Evolutionary conservation across 2,329 filamentous ascomycete genomes (phyloP).

Genomic region (Alternaria ventricosa): DNA sequence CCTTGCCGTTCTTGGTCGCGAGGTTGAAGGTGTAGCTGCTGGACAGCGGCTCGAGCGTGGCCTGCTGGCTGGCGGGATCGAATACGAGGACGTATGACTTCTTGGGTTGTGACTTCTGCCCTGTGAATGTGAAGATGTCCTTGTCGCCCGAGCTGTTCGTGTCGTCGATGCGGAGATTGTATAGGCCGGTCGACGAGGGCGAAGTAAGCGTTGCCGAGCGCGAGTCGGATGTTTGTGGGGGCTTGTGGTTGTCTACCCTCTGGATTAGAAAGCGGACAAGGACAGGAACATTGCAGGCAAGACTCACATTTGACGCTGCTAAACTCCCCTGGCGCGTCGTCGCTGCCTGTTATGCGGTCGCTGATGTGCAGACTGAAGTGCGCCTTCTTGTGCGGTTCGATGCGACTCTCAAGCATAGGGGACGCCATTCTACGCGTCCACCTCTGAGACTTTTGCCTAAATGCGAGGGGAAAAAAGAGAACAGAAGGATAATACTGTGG

Average conservation of each 20-base stretch:
- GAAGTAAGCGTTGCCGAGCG: slow-evolving; percentile 38
- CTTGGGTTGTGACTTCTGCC: slow-evolving; percentile 40
- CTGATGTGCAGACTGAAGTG: slow-evolving; percentile 47
- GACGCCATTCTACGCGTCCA: slow-evolving; percentile 40
- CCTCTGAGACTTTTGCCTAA: not conserved
- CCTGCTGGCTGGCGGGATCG: slow-evolving; percentile 74
- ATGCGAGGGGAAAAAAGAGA: not conserved
- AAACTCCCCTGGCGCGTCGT: slow-evolving; percentile 22
- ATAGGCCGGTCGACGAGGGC: slow-evolving; percentile 28
- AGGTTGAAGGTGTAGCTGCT: slow-evolving; percentile 90
- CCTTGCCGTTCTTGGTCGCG: slow-evolving; percentile 69
- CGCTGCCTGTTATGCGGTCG: slow-evolving; percentile 39
- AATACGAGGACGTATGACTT: slow-evolving; percentile 69
- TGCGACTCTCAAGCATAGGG: slow-evolving; percentile 42
- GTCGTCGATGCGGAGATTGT: slow-evolving; percentile 41
- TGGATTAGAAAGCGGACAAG: slow-evolving; percentile 16
- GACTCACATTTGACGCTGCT: slow-evolving; percentile 46
- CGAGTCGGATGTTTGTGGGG: slow-evolving; percentile 39
- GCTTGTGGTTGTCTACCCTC: slow-evolving; percentile 55
- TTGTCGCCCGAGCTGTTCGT: slow-evolving; percentile 28
- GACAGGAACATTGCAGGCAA: not conserved
- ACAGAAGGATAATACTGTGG: not conserved
- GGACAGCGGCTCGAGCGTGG: slow-evolving; percentile 81
- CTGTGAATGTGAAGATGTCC: slow-evolving; percentile 51
- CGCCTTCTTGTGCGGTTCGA: slow-evolving; percentile 49